A percentile compares a stretch with the other conserved stretches of the same genome.
Evolutionary conservation across 2,329 filamentous ascomycete species (phyloP).

Genomic region (Sporothrix inflata): DNA sequence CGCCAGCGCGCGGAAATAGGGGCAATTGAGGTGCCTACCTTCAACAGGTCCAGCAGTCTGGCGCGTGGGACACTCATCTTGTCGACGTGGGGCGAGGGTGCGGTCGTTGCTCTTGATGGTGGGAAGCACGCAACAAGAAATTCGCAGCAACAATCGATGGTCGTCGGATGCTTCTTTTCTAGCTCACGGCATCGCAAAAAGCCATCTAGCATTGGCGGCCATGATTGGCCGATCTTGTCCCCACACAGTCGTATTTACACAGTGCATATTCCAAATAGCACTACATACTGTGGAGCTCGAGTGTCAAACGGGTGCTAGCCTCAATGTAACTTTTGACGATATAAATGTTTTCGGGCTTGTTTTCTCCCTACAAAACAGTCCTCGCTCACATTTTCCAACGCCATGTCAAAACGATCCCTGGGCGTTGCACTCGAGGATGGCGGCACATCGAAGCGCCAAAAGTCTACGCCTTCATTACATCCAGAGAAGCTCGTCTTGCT

Average conservation of each 20-base stretch:
- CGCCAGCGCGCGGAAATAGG: too few species aligned
- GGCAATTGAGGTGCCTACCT: constrained; percentile 56
- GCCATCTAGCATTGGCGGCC: not conserved
- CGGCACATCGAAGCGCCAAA: constrained; percentile 24
- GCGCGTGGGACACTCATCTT: constrained; percentile 66
- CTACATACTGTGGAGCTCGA: constrained; percentile 10
- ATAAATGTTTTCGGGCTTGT: not conserved
- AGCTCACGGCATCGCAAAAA: not conserved
- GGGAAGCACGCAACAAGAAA: not conserved
- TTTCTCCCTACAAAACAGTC: not conserved
- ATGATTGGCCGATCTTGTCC: not conserved
- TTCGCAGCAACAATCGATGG: not conserved
- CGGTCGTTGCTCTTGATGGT: not conserved
- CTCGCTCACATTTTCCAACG: not conserved
- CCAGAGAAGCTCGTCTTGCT: constrained; percentile 37
- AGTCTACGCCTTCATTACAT: not conserved
- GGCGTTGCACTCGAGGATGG: not conserved
- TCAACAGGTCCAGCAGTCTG: constrained; percentile 72
- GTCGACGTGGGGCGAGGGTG: constrained; percentile 38
- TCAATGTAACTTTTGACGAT: not conserved
- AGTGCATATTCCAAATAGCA: not conserved
- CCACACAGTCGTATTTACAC: not conserved
- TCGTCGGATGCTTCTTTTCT: constrained; percentile 23
- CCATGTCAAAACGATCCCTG: constrained; percentile 14
- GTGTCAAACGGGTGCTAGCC: not conserved